Base-by-base conservation (phyloP, 805 yeast species). In the Saccharomyces paradoxus region DNA sequence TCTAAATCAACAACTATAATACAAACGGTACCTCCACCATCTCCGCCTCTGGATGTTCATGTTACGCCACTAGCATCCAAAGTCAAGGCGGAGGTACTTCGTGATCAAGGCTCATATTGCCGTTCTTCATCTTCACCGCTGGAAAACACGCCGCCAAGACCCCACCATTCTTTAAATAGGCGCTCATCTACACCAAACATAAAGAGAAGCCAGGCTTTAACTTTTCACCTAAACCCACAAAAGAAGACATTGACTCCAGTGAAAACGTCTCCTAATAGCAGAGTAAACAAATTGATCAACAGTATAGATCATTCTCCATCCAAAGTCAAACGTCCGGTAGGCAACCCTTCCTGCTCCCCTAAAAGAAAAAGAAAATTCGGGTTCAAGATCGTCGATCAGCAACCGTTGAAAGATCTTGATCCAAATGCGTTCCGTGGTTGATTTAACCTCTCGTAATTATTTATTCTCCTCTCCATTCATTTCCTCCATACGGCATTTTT, bases 281-380 rank as follows among this genome's bases (percentile, higher is more conserved):
- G 70, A 53, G 72, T 68, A 2, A 68, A 65, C 58, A 66, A 62
- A 54, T 57, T 68, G 47, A 68, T 68, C 29, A 67, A 67, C 46
- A 67, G 68, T 5, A 41, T 37, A 12, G 32, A 46, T 30, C 53
- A 28, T 53, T 54, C 51, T 51, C 52, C 52, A 47, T 41, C 51
- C 41, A 51, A 13, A 53, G 48, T n/a, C 50, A 37, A 50, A 2
- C 57, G 57, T 41, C 51, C 55, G 21, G 51, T 51, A 53, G 47
- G 52, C 29, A 54, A 47, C 30, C 48, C 59, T 9, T 51, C 55
- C 17, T n/a, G 49, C 8, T 55, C 54, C 29, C 49, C 44, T 37
- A 37, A 37, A 17, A 37, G 24, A 12, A 37, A 37, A 17, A 37
- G 44, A 37, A 37, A 37, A 21, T 37, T 37, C 44, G 44, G 44